phyloP scores from a whole-genome alignment of 108 stramenopile species.

The Cyclotella atomus region DNA sequence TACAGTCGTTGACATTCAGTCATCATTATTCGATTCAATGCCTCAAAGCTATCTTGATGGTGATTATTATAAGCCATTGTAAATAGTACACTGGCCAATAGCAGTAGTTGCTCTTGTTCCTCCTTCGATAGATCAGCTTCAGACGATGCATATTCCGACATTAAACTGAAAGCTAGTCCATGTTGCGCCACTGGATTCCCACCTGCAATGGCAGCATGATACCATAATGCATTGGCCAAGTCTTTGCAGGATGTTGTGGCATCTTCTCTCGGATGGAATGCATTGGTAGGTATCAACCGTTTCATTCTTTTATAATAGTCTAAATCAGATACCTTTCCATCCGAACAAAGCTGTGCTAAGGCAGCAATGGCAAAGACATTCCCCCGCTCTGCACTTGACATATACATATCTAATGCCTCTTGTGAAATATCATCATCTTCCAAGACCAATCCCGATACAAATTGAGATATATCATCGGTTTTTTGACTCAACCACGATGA shows the following conservation, averaged over 20 bases:
- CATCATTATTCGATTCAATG: conserved; percentile 55
- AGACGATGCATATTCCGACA: background rate
- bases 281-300: conserved; percentile 11
- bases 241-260: background rate
- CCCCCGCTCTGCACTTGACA: conserved; percentile 58
- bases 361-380: conserved; percentile 69
- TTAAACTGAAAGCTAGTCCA: background rate
- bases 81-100: conserved; percentile 57
- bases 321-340: conserved; percentile 20
- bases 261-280: conserved; percentile 3
- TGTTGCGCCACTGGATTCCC: conserved; percentile 65
- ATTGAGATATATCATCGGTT: conserved; percentile 68
- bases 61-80: conserved; percentile 65
- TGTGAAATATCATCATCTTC: conserved; percentile 21
- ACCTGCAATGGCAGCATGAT: conserved; percentile 54
- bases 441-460: conserved; percentile 67
- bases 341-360: conserved; percentile 60
- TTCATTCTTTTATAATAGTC: conserved; percentile 11
- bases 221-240: conserved; percentile 59
- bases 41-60: conserved; percentile 42
- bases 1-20: conserved; percentile 43
- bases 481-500: too few species aligned
- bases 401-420: conserved; percentile 45
- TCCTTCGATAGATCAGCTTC: background rate
- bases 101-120: conserved; percentile 29